Conservation (phyloP, 768 basidiomycete species). For the Phlegmacium glaucopus region DNA sequence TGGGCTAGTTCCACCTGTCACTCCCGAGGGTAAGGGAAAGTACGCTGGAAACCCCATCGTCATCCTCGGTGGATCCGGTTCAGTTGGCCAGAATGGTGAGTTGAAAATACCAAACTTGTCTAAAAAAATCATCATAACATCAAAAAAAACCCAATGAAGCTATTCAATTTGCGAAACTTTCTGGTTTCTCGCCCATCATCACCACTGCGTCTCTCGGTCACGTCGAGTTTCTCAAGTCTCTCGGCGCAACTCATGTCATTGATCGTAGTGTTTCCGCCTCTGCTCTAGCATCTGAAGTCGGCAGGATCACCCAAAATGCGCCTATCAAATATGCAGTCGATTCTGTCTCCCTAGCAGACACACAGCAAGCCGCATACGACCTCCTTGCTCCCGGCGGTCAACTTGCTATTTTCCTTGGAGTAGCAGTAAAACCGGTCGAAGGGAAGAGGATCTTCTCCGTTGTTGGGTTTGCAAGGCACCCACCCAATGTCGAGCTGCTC, state of each 20-base stretch:
- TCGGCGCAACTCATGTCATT: slow-evolving; percentile 40
- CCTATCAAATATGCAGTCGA: slow-evolving; percentile 24
- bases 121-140: too few species aligned
- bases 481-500: slow-evolving; percentile 13
- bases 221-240: slow-evolving; percentile 24
- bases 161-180: slow-evolving; percentile 35
- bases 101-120: background rate
- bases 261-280: slow-evolving; percentile 22
- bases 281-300: slow-evolving; percentile 15
- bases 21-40: slow-evolving; percentile 31
- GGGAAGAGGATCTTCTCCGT: slow-evolving; percentile 8
- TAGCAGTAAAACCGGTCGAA: slow-evolving; percentile 19
- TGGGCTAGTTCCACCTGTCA: slow-evolving; percentile 37
- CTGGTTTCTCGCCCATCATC: slow-evolving; percentile 41
- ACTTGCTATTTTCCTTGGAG: slow-evolving; percentile 28
- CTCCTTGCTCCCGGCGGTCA: slow-evolving; percentile 33
- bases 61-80: slow-evolving; percentile 45
- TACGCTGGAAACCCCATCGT: slow-evolving; percentile 43
- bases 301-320: slow-evolving; percentile 16
- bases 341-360: slow-evolving; percentile 19
- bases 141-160: too few species aligned
- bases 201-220: slow-evolving; percentile 32
- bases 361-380: slow-evolving; percentile 20
- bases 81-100: slow-evolving; percentile 47
- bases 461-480: background rate